Evolutionary conservation across 257 asterid genomes (phyloP), one percentile per base, ranked within the genome.

Genomic region (Striga asiatica): DNA sequence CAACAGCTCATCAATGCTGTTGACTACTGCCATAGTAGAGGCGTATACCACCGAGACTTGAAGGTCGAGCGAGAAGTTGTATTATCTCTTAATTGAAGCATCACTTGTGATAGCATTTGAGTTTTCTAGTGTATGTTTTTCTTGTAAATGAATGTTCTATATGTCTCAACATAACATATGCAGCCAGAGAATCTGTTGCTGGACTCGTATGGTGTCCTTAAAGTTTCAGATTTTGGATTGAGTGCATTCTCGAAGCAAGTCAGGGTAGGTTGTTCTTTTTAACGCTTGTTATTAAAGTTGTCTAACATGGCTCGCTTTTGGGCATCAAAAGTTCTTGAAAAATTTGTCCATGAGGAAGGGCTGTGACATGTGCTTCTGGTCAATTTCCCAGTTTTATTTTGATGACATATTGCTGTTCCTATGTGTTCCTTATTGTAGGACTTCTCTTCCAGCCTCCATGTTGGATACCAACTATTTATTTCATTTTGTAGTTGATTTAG

Each of bases 21-120:
- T 52, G 96, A 87, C 69, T 83, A 76, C 68, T 87, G 96, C 80
- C 96, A 87, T 67, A 87, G 92, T 55, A 76, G 96, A 75, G 94
- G 94, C 9, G 81, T 86, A 52, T 83, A 69, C 73, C 96, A 83
- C 60, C 69, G 96, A 74, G 92, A 87, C 67, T 77, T 87, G 73
- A 87, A 87, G 93, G 95, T 82, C 48, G 32, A 35, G 10, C 21
- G 31, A 8, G 17, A 41, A 43, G 12, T 51, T 8, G 25, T 7
- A 27, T 2, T 43, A 27, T 32, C 18, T 50, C 47, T 12, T 51
- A 25, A 10, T 50, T 59, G 20, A 13, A 45, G 21, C 24, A n/a
- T n/a, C n/a, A n/a, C n/a, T n/a, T n/a, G n/a, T n/a, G n/a, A n/a
- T n/a, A n/a, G n/a, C n/a, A n/a, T n/a, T n/a, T n/a, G n/a, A n/a